A percentile compares a stretch with the other conserved stretches of the same genome.
These are phyloP conservation scores for Thermothielavioides terrestris DNA, from an alignment of 495 filamentous ascomycete species.

Conservation along the genomic window DNA sequence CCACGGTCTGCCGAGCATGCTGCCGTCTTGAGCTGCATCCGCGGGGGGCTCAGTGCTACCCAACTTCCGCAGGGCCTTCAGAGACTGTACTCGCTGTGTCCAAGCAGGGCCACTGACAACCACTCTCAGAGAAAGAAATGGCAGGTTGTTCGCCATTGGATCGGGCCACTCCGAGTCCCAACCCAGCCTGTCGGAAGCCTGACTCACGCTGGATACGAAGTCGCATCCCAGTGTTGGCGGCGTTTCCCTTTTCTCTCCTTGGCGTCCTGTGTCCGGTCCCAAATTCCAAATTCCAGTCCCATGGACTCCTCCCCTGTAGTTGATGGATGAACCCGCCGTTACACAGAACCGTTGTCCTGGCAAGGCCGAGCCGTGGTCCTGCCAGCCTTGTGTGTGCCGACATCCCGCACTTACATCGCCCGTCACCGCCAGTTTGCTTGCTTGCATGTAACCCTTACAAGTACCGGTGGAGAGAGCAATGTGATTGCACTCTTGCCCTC, in stretches of 20 bases:
- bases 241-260: no score
- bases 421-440: neutral
- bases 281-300: neutral
- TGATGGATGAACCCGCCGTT: neutral
- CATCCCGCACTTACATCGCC: neutral
- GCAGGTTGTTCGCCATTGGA: neutral
- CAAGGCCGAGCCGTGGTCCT: neutral
- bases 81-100: no score
- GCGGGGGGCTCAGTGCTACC: no score
- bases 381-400: neutral
- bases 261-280: neutral
- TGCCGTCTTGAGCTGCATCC: no score
- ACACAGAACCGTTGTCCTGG: neutral
- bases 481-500: conserved; percentile 4
- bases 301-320: neutral
- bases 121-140: neutral
- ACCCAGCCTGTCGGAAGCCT: neutral
- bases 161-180: neutral
- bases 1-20: no score
- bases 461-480: neutral
- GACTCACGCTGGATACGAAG: neutral
- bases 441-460: no score
- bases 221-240: neutral
- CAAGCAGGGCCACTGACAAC: no score
- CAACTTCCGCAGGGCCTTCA: no score